phyloP scores from a whole-genome alignment of 768 basidiomycete species.

The Kwoniella europaea region DNA sequence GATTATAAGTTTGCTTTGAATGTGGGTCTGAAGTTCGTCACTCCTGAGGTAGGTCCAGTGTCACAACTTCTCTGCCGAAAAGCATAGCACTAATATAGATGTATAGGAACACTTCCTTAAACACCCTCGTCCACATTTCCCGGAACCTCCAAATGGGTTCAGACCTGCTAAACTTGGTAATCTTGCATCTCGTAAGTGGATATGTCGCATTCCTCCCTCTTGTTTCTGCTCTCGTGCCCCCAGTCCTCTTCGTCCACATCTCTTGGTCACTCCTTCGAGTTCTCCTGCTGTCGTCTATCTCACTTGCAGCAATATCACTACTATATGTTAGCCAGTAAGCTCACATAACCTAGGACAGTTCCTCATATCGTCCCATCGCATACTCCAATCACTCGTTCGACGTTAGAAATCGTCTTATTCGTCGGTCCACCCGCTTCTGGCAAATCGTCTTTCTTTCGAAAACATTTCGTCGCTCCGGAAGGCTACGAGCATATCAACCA shows the following conservation, averaged over 20 bases:
- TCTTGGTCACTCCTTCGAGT: not conserved
- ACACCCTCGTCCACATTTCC: constrained; percentile 55
- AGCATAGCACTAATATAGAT: constrained; percentile 13
- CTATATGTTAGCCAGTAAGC: not conserved
- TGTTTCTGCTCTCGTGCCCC: not conserved
- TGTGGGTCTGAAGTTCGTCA: constrained; percentile 72
- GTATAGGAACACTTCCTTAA: constrained; percentile 78
- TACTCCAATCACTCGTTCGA: constrained; percentile 55
- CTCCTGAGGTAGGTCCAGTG: constrained; percentile 72
- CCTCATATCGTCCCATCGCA: constrained; percentile 62
- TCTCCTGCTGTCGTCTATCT: not conserved
- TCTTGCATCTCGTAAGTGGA: constrained; percentile 54
- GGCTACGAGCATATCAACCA: constrained; percentile 87
- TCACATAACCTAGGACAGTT: constrained; percentile 41
- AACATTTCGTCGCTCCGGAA: constrained; percentile 70
- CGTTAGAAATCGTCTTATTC: constrained; percentile 65
- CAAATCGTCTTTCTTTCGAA: constrained; percentile 79
- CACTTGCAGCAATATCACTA: not conserved
- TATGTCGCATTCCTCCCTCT: not conserved
- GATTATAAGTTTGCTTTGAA: constrained; percentile 88
- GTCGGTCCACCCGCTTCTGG: constrained; percentile 72
- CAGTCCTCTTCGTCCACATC: not conserved
- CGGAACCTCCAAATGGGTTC: constrained; percentile 71
- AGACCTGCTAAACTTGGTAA: constrained; percentile 63
- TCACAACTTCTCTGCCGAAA: not conserved